Evolutionary conservation across 495 filamentous ascomycete species (phyloP).

Genomic region (Trichoderma orchidacearum): DNA sequence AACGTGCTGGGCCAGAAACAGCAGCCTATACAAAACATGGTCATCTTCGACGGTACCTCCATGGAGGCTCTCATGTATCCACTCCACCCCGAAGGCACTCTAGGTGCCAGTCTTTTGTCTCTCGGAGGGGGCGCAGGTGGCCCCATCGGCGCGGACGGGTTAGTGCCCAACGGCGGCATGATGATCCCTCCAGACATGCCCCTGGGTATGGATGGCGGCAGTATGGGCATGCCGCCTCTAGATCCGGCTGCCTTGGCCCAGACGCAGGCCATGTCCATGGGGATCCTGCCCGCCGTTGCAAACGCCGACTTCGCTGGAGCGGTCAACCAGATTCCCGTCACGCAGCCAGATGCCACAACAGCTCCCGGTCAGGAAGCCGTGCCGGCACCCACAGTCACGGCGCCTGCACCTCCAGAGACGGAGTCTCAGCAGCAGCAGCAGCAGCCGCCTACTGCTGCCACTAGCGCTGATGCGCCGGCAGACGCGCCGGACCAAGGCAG

Average conservation of each 20-base stretch:
- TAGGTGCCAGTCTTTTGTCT: slow-evolving; percentile 24
- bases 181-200: not conserved
- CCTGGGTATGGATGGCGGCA: not conserved
- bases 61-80: slow-evolving; percentile 67
- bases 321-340: not conserved
- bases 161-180: slow-evolving; percentile 1
- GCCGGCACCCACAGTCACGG: no score
- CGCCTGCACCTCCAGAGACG: no score
- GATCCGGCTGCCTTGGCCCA: slow-evolving; percentile 5
- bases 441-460: no score
- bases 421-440: no score
- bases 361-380: no score
- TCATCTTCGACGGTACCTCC: slow-evolving; percentile 78
- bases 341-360: no score
- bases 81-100: slow-evolving; percentile 51
- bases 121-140: not conserved
- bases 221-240: slow-evolving; percentile 3
- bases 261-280: not conserved
- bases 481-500: no score
- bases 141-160: not conserved
- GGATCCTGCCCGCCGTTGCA: not conserved
- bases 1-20: slow-evolving; percentile 82
- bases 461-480: no score
- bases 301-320: not conserved
- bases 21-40: slow-evolving; percentile 90